Conservation (phyloP, 768 basidiomycete species). For the Lactarius tabidus region DNA sequence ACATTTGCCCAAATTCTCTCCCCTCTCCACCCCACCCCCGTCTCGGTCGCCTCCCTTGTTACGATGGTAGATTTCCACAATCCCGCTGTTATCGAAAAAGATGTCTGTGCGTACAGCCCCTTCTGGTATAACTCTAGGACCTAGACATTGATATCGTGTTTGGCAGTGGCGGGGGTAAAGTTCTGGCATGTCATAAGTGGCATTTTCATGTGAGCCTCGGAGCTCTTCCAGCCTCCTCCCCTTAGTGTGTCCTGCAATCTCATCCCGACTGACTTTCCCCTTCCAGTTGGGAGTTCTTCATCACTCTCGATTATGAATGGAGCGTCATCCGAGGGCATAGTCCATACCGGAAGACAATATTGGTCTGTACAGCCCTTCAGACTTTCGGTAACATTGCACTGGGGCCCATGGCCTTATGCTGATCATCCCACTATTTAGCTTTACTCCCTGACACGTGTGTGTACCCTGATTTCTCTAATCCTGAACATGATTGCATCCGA, state of each 20-base stretch:
- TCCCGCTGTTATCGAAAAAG: neutral
- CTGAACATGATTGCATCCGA: neutral
- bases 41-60: neutral
- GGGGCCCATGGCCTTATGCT: neutral
- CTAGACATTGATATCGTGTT: neutral
- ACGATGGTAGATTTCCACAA: slow-evolving; percentile 3
- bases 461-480: neutral
- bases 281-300: neutral
- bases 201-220: slow-evolving; percentile 3
- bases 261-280: neutral
- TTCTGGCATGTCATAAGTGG: slow-evolving; percentile 8
- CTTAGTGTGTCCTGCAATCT: neutral
- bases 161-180: neutral
- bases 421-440: neutral
- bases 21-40: neutral
- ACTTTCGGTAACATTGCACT: no score
- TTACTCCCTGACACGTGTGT: slow-evolving; percentile 12
- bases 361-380: neutral
- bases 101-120: neutral
- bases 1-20: neutral
- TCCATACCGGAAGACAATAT: slow-evolving; percentile 15
- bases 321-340: neutral
- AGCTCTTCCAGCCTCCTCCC: no score
- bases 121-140: neutral
- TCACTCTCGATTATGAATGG: neutral